These are phyloP conservation scores for Pseudogymnoascus sp. DNA, from an alignment of 2,329 filamentous ascomycete genomes.

Conservation along the genomic window DNA sequence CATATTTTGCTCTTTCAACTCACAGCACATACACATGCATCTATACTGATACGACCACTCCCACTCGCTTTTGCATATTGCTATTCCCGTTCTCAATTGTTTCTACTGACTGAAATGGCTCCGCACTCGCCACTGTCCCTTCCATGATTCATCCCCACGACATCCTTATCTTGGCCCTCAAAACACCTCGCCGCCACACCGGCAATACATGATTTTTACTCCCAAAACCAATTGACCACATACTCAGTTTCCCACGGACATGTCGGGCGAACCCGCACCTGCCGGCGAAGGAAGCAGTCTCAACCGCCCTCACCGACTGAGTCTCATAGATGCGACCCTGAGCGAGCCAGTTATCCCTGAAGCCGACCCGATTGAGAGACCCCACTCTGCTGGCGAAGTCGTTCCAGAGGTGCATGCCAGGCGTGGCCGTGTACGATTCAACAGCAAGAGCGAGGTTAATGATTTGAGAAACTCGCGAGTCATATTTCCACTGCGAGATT, in stretches of 20 bases:
- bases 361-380: slow-evolving; percentile 4
- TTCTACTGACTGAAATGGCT: slow-evolving; percentile 2
- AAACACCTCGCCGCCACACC: slow-evolving; percentile 1
- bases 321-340: background rate
- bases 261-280: background rate
- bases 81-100: slow-evolving; percentile 9
- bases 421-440: slow-evolving; percentile 26
- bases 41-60: slow-evolving; percentile 3
- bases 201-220: slow-evolving; percentile 1
- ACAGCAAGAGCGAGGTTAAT: slow-evolving; percentile 27
- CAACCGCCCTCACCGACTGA: background rate
- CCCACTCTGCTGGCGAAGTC: background rate
- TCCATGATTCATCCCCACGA: background rate
- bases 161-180: background rate
- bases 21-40: slow-evolving; percentile 8
- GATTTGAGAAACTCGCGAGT: slow-evolving; percentile 24
- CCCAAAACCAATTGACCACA: background rate
- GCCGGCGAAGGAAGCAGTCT: background rate
- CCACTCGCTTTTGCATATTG: slow-evolving; percentile 14
- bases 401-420: background rate
- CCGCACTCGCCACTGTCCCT: background rate
- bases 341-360: background rate
- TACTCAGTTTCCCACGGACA: background rate
- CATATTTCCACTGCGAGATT: slow-evolving; percentile 21
- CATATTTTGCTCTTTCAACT: slow-evolving; percentile 11